Base-by-base conservation (phyloP, 1,284 basidiomycete species). In the Pseudozyma sp. region DNA sequence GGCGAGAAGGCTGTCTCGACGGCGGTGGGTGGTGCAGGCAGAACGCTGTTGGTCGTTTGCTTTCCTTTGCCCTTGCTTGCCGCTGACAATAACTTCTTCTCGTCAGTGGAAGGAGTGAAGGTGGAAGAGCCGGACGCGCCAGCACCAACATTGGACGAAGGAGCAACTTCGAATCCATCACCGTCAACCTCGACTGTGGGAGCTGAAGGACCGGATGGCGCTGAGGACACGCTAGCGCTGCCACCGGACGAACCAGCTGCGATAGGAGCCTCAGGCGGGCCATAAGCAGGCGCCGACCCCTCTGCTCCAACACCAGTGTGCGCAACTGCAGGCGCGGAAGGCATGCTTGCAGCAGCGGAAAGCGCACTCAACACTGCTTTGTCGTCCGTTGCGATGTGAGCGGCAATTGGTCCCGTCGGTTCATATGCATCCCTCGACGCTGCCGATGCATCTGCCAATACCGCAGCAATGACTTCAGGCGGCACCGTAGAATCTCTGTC, bases 351-450 rank as follows among this genome's bases (percentile, higher is more conserved):
- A 3, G 70, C 76, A 16, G 70, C 76, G 19, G 62, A 64, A 39
- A 81, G 42, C 0, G 76, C 77, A 16, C 62, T 63, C 1, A 81
- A 59, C 19, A 76, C 48, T 13, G 70, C 63, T 52, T 81, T 81
- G 60, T 81, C 79, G 52, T 81, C 79, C 4, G 76, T 79, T 1
- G 79, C 79, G 19, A 81, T 55, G 35, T 81, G 79, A 4, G 67
- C 79, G 5, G 73, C 47, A 11, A 53, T 49, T 1, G 63, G 52
- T 25, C 68, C 58, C 1, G 31, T 47, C 11, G 53, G 18, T 35
- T 56, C 52, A 39, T 55, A 35, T 3, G 12, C 16, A 3, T 59
- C 49, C 10, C 34, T 48, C 13, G 62, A 44, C 11, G 40, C 21
- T 16, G 39, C 34, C 6, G 40, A 31, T 7, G 34, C 40, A 6